These are phyloP conservation scores for Penstemon eatonii DNA, from an alignment of 257 asterid species.

Conservation along the genomic window DNA sequence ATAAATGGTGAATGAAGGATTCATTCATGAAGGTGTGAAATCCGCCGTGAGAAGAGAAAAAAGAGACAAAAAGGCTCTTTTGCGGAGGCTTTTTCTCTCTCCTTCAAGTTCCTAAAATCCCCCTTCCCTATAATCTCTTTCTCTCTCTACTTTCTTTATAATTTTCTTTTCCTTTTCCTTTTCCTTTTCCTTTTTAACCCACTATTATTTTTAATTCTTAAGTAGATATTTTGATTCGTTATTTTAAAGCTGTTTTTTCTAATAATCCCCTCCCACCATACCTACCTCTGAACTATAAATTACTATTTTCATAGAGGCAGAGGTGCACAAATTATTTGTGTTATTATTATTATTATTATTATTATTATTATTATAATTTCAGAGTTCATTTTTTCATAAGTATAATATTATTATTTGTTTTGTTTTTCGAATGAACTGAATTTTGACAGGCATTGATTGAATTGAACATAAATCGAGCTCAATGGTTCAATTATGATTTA, in stretches of 20 bases:
- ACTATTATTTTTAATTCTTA: not conserved
- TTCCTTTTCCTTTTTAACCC: not conserved
- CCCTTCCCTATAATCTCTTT: conserved; percentile 13
- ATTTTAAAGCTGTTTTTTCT: not conserved
- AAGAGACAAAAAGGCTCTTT: conserved; percentile 46
- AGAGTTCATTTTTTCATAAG: too few relatives aligned
- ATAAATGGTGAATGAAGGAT: conserved; percentile 20
- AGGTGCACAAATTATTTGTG: too few relatives aligned
- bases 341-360: not conserved
- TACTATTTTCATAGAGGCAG: too few relatives aligned
- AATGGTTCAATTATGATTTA: too few relatives aligned
- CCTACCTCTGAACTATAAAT: too few relatives aligned
- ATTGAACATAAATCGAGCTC: too few relatives aligned
- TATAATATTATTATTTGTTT: too few relatives aligned
- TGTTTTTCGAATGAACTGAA: too few relatives aligned
- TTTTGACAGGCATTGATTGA: too few relatives aligned
- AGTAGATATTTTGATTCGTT: conserved; percentile 2
- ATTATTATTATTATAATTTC: too few relatives aligned
- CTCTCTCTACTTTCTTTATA: conserved; percentile 13
- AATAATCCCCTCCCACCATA: too few relatives aligned
- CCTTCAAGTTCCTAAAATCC: conserved; percentile 20
- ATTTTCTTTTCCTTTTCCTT: not conserved
- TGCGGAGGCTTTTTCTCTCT: conserved; percentile 46
- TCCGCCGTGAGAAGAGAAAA: conserved; percentile 38
- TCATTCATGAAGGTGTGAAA: conserved; percentile 31